Evolutionary conservation across 805 yeast genomes (phyloP).

Genomic region (Lipomyces sp.): DNA sequence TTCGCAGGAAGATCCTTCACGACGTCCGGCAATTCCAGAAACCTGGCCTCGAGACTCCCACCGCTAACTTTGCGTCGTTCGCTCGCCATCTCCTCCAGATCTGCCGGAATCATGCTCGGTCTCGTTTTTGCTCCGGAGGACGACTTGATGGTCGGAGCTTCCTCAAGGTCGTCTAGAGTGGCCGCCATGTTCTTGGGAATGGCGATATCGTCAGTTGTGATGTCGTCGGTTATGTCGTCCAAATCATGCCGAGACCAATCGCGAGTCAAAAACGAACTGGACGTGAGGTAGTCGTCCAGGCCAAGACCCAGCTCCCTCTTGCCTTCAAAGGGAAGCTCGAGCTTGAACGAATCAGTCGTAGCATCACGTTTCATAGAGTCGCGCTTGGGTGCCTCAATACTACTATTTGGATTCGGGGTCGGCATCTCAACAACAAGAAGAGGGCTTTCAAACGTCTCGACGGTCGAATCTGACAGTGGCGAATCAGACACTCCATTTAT

Average conservation of each 20-base stretch:
- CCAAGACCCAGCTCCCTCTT: slow-evolving; percentile 16
- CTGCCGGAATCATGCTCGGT: slow-evolving; percentile 25
- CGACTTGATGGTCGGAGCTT: slow-evolving; percentile 18
- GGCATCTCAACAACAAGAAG: no score
- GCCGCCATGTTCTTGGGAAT: neutral
- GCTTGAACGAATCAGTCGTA: slow-evolving; percentile 7
- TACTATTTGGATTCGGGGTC: neutral
- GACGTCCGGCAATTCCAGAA: slow-evolving; percentile 10
- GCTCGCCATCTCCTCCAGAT: slow-evolving; percentile 10
- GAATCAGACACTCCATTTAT: neutral
- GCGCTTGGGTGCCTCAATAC: no score
- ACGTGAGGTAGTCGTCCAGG: slow-evolving; percentile 19
- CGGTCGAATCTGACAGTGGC: neutral
- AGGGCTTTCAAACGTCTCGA: no score
- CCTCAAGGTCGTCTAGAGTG: neutral
- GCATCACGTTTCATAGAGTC: slow-evolving; percentile 4
- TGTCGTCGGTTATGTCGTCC: neutral
- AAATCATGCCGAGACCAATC: slow-evolving; percentile 12
- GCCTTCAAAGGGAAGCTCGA: slow-evolving; percentile 14
- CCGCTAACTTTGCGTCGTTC: slow-evolving; percentile 19
- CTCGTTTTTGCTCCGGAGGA: slow-evolving; percentile 18
- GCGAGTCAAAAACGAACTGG: slow-evolving; percentile 11
- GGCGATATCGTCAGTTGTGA: slow-evolving; percentile 1
- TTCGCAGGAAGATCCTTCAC: slow-evolving; percentile 4
- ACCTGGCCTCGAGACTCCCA: slow-evolving; percentile 1